Base-by-base conservation (phyloP, 129 eudicot species). In the Chrysanthemum lavandulifolium region DNA sequence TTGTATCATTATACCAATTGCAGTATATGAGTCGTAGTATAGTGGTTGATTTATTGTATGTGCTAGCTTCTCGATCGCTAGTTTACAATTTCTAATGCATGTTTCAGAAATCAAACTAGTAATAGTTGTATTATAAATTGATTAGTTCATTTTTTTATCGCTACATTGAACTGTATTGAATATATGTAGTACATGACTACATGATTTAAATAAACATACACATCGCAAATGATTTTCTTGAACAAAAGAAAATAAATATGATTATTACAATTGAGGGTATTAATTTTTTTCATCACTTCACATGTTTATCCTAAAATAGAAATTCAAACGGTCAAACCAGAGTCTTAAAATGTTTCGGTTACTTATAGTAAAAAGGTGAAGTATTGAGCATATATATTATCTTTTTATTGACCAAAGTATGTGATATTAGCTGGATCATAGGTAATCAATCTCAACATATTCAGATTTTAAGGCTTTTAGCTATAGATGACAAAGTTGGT, bases 281-380 rank as follows among this genome's bases (percentile, higher is more conserved):
- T 36, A 36, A 36, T 36, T 36, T 71, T 65, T 40, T 58, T 59
- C 36, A 62, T 54, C 60, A 53, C 25, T 25, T 52, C 50, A 23
- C 13, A 60, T 62, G 25, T 15, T 25, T 54, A 52, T 55, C 50
- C 82, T 23, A 40, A 45, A 23, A 57, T 51, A 33, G 27, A 67
- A 31, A 76, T 45, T 76, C 50, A 76, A 52, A 60, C 40, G 68
- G 74, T 76, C 80, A 76, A 67, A 76, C 51, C 52, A 67, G 48
- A 45, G 51, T 67, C 74, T 36, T 48, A 47, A 76, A 25, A 48
- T 47, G 2, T 29, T 21, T 76, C 61, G 40, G 79, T 76, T 67
- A 66, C 73, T 66, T 45, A 57, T 47, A 40, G 10, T 21, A 59
- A 65, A 74, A 74, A 16, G 25, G 58, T 65, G 43, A 45, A 48